Percentiles rank a stretch among this genome's conserved stretches.
These are phyloP conservation scores for Rhodotorula sp. DNA, from an alignment of 1,284 basidiomycete genomes.

Conservation along the genomic window DNA sequence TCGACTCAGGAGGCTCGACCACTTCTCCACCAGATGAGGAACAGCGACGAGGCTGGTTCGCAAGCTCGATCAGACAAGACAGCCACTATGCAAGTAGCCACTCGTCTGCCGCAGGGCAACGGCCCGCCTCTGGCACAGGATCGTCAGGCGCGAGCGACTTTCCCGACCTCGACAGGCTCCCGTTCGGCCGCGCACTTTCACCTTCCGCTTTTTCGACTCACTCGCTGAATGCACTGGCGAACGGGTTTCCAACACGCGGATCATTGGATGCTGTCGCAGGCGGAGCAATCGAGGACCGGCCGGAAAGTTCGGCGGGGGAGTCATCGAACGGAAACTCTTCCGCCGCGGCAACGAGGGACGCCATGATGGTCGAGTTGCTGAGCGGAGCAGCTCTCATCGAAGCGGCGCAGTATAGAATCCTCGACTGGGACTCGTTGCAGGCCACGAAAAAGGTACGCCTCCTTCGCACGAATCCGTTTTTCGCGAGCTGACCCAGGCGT, in stretches of 20 bases:
- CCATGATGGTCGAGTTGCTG: constrained; percentile 37
- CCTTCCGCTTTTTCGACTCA: neutral
- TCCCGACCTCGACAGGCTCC: constrained; percentile 11
- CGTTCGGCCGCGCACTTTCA: constrained; percentile 19
- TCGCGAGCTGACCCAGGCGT: neutral
- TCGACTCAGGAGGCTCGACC: no score
- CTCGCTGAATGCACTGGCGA: neutral
- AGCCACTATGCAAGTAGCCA: no score
- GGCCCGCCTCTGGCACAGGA: no score
- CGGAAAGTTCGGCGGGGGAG: neutral
- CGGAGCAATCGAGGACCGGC: neutral
- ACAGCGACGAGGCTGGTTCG: no score
- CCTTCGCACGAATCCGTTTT: no score
- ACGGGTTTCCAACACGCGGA: neutral
- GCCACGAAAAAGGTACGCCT: constrained; percentile 34
- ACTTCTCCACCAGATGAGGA: no score
- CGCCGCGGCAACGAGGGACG: constrained; percentile 15
- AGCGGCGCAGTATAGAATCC: constrained; percentile 30
- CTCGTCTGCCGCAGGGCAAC: no score
- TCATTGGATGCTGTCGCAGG: no score
- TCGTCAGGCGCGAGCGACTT: neutral
- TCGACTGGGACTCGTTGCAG: constrained; percentile 38
- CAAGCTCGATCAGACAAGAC: no score
- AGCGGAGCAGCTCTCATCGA: constrained; percentile 37
- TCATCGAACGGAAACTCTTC: neutral